Percentiles rank a stretch among this genome's conserved stretches.
phyloP scores from a whole-genome alignment of 1,284 basidiomycete species.

The Leccinum fuscescens region DNA sequence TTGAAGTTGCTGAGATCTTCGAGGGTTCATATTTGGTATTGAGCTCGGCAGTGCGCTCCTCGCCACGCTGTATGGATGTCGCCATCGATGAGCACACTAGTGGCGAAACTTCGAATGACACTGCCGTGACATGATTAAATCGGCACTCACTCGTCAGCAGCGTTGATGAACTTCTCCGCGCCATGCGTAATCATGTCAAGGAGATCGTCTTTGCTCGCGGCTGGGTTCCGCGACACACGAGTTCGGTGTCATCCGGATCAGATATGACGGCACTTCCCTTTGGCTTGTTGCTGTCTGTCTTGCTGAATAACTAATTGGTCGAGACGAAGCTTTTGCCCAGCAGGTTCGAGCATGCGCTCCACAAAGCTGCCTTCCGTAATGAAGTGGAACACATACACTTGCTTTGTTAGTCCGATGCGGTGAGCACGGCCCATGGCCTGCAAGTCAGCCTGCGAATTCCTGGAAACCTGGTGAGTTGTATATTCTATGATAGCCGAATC shows the following conservation, averaged over 20 bases:
- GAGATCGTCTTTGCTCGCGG: conserved; percentile 94
- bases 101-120: neutral
- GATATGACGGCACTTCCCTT: conserved; percentile 43
- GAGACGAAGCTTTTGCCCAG: conserved; percentile 93
- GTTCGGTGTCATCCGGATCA: neutral
- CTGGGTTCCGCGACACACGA: conserved; percentile 35
- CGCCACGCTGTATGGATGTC: conserved; percentile 92
- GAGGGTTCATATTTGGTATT: conserved; percentile 91
- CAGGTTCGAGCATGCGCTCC: conserved; percentile 94
- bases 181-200: conserved; percentile 99
- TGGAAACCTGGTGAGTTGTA: conserved; percentile 26
- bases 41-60: conserved; percentile 86
- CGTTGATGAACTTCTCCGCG: conserved; percentile 94
- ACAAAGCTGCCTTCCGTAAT: conserved; percentile 97
- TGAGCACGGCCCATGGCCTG: conserved; percentile 99
- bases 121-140: neutral
- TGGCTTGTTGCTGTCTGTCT: conserved; percentile 73
- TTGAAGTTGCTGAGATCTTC: conserved; percentile 98
- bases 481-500: neutral
- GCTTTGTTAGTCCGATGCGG: conserved; percentile 98
- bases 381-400: conserved; percentile 98
- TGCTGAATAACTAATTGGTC: conserved; percentile 99
- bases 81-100: conserved; percentile 78
- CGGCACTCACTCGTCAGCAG: conserved; percentile 55
- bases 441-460: conserved; percentile 98